Evolutionary conservation across 179 eudicot genomes (phyloP).

Genomic region (Beta macrorhiza): DNA sequence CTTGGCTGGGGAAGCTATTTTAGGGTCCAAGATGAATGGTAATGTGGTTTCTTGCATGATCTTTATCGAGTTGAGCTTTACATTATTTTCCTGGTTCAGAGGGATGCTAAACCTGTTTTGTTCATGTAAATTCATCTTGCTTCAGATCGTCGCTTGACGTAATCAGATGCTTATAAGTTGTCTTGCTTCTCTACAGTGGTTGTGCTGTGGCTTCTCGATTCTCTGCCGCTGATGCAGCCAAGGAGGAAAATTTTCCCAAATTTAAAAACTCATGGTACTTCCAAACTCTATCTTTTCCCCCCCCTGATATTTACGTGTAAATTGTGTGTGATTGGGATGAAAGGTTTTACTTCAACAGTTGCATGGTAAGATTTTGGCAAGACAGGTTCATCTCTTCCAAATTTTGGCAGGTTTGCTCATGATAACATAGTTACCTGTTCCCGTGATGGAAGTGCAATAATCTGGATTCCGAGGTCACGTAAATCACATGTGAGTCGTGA

Average conservation of each 20-base stretch:
- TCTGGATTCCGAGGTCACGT: slow-evolving; percentile 96
- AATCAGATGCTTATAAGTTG: slow-evolving; percentile 20
- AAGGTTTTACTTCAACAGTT: neutral
- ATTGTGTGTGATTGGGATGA: neutral
- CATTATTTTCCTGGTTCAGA: neutral
- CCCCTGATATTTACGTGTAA: neutral
- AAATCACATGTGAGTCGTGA: slow-evolving; percentile 77
- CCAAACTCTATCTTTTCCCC: neutral
- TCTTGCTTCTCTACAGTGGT: slow-evolving; percentile 57
- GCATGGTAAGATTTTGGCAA: neutral
- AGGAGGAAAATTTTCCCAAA: slow-evolving; percentile 72
- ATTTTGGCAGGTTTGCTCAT: slow-evolving; percentile 70
- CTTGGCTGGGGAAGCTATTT: neutral
- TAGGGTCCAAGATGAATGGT: neutral
- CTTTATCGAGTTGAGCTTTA: neutral
- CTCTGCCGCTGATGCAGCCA: slow-evolving; percentile 47
- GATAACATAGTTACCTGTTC: slow-evolving; percentile 98
- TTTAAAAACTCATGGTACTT: slow-evolving; percentile 81
- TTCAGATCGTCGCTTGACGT: slow-evolving; percentile 13
- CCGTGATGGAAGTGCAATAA: slow-evolving; percentile 97
- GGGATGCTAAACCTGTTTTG: neutral
- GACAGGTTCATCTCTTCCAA: slow-evolving; percentile 15
- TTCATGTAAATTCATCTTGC: slow-evolving; percentile 6
- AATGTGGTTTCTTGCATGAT: neutral
- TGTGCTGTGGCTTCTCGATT: slow-evolving; percentile 69